Conservation (phyloP, 352 stramenopile species). For the Phytopythium litorale region DNA sequence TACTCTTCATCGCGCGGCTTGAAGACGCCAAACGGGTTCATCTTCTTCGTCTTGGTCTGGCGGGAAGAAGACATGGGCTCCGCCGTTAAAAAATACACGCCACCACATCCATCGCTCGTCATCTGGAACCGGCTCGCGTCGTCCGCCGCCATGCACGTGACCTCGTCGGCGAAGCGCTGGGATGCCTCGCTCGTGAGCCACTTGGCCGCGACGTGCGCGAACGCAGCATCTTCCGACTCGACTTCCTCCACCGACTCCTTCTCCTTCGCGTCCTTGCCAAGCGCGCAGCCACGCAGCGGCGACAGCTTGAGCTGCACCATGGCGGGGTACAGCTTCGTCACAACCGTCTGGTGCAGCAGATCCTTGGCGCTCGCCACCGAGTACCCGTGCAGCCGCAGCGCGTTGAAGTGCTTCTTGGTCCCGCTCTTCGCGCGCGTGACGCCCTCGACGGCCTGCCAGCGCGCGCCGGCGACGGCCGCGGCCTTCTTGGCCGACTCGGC, state of each 20-base stretch:
- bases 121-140: constrained; percentile 42
- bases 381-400: constrained; percentile 34
- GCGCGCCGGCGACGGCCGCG: constrained; percentile 6
- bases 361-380: constrained; percentile 41
- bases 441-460: constrained; percentile 11
- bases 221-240: constrained; percentile 12
- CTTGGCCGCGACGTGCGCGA: constrained; percentile 15
- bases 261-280: constrained; percentile 20
- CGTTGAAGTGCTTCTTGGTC: constrained; percentile 20
- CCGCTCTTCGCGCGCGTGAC: constrained; percentile 5
- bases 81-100: constrained; percentile 52
- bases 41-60: constrained; percentile 21
- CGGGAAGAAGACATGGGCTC: constrained; percentile 25
- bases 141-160: constrained; percentile 32
- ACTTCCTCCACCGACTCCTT: constrained; percentile 5
- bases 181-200: constrained; percentile 47
- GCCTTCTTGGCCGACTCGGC: constrained; percentile 5
- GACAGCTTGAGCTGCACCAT: constrained; percentile 37
- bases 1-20: constrained; percentile 99
- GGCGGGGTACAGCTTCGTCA: constrained; percentile 36
- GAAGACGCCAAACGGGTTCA: constrained; percentile 84
- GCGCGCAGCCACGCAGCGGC: constrained; percentile 24
- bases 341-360: constrained; percentile 37
- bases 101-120: constrained; percentile 77
- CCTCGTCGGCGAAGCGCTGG: constrained; percentile 35